phyloP scores from a whole-genome alignment of 2,329 filamentous ascomycete genomes.

The Stylonectria norvegica region DNA sequence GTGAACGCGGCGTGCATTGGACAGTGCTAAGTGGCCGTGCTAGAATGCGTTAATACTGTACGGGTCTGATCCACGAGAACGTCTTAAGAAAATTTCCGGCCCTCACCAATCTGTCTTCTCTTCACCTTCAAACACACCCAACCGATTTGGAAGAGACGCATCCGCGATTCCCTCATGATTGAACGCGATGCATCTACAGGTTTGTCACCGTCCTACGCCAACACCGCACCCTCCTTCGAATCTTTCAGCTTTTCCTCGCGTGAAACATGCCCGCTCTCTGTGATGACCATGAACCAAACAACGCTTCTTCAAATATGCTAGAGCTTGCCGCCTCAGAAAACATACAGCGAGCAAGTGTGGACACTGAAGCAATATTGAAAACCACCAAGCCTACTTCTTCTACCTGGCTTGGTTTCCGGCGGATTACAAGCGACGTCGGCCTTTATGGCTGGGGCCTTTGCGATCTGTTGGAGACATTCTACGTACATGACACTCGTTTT shows the following conservation, averaged over 20 bases:
- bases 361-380: conserved; percentile 64
- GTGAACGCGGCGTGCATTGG: background rate
- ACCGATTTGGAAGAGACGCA: background rate
- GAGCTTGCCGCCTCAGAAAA: conserved; percentile 58
- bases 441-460: conserved; percentile 29
- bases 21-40: background rate
- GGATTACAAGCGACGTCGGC: conserved; percentile 30
- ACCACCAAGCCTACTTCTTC: conserved; percentile 22
- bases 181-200: conserved; percentile 12
- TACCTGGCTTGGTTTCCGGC: conserved; percentile 26
- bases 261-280: background rate
- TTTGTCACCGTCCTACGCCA: conserved; percentile 13
- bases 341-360: conserved; percentile 63
- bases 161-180: conserved; percentile 8
- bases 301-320: conserved; percentile 63
- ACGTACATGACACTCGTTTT: too few relatives aligned
- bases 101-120: background rate
- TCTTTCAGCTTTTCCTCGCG: background rate
- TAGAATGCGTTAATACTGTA: conserved; percentile 3
- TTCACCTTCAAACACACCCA: background rate
- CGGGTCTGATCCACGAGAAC: conserved; percentile 6
- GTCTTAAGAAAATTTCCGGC: conserved; percentile 13
- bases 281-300: conserved; percentile 3
- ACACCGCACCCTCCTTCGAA: background rate
- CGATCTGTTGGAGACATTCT: conserved; percentile 40